Base-by-base conservation (phyloP, 225 moss, liverwort and hornwort genomes). In the Bryum argenteum region DNA sequence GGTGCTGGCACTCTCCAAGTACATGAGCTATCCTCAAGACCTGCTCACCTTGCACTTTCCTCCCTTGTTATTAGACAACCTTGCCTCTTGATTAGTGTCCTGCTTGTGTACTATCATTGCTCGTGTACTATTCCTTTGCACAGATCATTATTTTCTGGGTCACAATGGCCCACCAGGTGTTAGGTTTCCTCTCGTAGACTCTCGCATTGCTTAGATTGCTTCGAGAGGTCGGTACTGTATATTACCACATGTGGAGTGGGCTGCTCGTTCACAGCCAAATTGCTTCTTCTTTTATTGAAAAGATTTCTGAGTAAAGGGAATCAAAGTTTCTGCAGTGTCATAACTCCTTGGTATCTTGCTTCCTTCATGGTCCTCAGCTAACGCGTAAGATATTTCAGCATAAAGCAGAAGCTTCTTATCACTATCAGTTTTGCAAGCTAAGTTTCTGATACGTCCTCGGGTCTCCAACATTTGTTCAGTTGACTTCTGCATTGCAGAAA, bases 1-100 rank as follows among this genome's bases (percentile, higher is more conserved):
- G 96, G 88, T 89, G 45, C 79, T 93, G 71, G 91, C 90, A 47
- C 80, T 96, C 65, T 79, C 88, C 74, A 93, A 93, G 83, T 85
- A 87, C 63, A 77, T 93, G 70, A 83, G 82, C 52, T 86, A 90
- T 38, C 81, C 96, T 62, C 84, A 85, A 66, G 80, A 85, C 58
- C 72, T 93, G 18, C 79, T 96, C 72, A 90, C 84, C 50, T 82
- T 91, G 54, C 86, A 89, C 73, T 83, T 96, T 52, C 93, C 96
- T 66, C 84, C 89, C 51, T 85, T 83, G 61, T 84, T 96, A 21
- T 67, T 91, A 33, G 91, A 96, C 75, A 78, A 81, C 61, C 81
- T 85, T 66, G 78, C 80, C 50, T 67, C 70, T 66, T 83, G 65
- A 83, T 64, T 33, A 47, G 16, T 48, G 16, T 6, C 65, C 18